Evolutionary conservation across 495 filamentous ascomycete genomes (phyloP), one percentile per base, ranked within the genome.

Genomic region (Annulohypoxylon stygium): DNA sequence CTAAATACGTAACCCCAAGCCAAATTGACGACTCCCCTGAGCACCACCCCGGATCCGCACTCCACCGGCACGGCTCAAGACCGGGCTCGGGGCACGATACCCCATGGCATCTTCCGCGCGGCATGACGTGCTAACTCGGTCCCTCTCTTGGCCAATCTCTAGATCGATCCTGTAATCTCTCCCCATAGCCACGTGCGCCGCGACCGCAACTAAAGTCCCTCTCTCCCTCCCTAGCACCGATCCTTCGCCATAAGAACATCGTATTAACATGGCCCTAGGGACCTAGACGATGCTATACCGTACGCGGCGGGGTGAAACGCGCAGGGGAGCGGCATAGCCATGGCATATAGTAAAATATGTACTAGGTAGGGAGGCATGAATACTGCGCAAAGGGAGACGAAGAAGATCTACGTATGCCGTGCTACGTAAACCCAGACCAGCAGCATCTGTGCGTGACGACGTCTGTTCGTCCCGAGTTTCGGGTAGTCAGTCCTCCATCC

Each of bases 391-490:
- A 6, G 30, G 47, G 62, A 8, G 4, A 43, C 20, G 36, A 37
- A n/a, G 16, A 7, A 37, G 2, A n/a, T 18, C 20, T 57, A 57
- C 26, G 53, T 20, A 37, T 36, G 50, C 51, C 26, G 53, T 54
- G 11, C 50, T n/a, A 54, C 50, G 48, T 51, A 51, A 26, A 51
- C 48, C 48, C 48, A 11, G 59, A 1, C 60, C 43, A 34, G 16
- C 53, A 34, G 16, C 62, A 55, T 74, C 71, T 58, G 71, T 74
- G 65, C 65, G 60, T 36, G 47, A 50, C 68, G 51, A 62, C 53
- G 48, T 65, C 25, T 62, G 54, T 61, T 65, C 65, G 60, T 62
- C 71, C 50, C 61, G 36, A 62, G 71, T 74, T 60, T 69, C 65
- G 65, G 37, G 60, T 57, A 33, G n/a, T 30, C 20, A 23, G 20